Percentiles rank a stretch among this genome's conserved stretches.
Evolutionary conservation across 2,329 filamentous ascomycete species (phyloP).

Genomic region (Talaromyces sp.): DNA sequence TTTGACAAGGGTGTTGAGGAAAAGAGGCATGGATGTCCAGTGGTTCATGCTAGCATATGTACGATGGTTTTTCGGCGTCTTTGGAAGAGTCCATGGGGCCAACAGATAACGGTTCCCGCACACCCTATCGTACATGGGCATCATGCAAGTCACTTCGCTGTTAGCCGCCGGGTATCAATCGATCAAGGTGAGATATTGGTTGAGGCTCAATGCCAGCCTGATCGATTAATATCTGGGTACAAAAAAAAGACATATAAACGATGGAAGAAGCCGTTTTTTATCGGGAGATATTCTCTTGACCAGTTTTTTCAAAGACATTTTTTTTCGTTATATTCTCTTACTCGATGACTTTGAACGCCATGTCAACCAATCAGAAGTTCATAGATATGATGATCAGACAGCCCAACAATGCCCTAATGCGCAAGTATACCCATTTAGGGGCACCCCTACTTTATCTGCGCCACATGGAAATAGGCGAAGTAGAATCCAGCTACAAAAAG

Average conservation of each 20-base stretch:
- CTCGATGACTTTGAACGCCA: not conserved
- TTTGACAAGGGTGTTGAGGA: not conserved
- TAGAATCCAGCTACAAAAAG: not conserved
- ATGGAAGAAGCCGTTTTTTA: not conserved
- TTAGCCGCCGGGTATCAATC: not conserved
- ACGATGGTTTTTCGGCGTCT: not conserved
- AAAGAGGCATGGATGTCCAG: not conserved
- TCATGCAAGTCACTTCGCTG: not conserved
- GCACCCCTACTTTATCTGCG: not conserved
- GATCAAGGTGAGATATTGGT: not conserved
- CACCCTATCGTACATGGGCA: not conserved
- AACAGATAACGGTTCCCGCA: not conserved
- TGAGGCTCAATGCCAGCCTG: constrained; percentile 2
- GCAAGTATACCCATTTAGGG: not conserved
- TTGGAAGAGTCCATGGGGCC: not conserved
- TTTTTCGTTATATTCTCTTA: not conserved
- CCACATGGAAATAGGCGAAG: not conserved
- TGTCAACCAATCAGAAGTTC: not conserved
- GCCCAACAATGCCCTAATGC: not conserved
- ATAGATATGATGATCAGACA: not conserved
- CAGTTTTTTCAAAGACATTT: not conserved
- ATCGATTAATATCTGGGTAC: not conserved
- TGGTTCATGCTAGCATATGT: not conserved
- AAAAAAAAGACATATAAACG: constrained; percentile 1
- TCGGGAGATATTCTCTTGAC: not conserved